Evolutionary conservation across 306 rosid species (phyloP), one percentile per base, ranked within the genome.

Genomic region (Acmispon strigosus): DNA sequence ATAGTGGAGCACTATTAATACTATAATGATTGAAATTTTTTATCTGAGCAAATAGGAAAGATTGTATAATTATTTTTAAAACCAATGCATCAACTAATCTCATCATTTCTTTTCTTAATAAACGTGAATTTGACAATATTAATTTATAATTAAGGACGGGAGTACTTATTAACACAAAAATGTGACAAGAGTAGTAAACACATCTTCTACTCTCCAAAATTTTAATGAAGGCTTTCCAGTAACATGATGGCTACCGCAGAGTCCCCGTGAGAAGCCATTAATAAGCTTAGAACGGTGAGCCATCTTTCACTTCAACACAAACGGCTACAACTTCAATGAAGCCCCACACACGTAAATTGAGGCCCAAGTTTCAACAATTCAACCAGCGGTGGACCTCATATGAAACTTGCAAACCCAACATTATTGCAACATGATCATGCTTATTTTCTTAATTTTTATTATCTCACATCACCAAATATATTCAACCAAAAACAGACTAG

Each of bases 241-340:
- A n/a, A 27, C 57, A 32, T 70, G 42, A 73, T 59, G 15, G 27
- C 41, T 3, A 57, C 37, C 45, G 42, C 79, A 73, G 6, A 73
- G 18, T 52, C 66, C 75, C 8, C 66, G 76, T 73, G 83, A 73
- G 52, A 67, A 66, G 72, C 61, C 71, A 32, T 79, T 32, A 79
- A 59, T 79, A 41, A 14, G 12, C 79, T 52, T 68, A 43, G 83
- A 74, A 79, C 79, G 79, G 79, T 73, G 83, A 60, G 72, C 79
- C 79, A 79, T 32, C 45, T 50, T 27, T 4, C 24, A 22, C 1
- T 27, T 66, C 75, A 66, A 49, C 60, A 10, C 59, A 61, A 75
- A 57, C 80, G 74, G 80, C 62, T 66, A 45, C 0, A 41, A 65
- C 7, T 37, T 36, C 47, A 70, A 32, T 4, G 27, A 70, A 12